phyloP scores from a whole-genome alignment of 1,139 yeast species.

The Kodamaea fungicola region DNA sequence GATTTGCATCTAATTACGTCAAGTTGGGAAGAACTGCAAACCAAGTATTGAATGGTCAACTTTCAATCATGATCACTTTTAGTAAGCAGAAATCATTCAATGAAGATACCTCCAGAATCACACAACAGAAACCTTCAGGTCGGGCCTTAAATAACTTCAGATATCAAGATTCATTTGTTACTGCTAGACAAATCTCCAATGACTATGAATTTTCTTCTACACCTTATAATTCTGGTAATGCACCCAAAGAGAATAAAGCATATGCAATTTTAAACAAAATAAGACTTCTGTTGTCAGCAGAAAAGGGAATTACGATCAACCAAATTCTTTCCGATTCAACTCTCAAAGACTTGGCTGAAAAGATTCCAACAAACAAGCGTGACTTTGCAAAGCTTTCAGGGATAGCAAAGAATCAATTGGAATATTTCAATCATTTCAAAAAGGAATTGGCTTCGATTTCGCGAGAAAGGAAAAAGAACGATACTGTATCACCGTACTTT shows the following conservation, averaged over 20 bases:
- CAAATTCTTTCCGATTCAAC: conserved; percentile 48
- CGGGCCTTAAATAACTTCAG: conserved; percentile 13
- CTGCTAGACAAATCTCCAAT: conserved; percentile 23
- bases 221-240: not conserved
- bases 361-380: conserved; percentile 51
- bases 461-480: conserved; percentile 23
- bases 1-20: conserved; percentile 78
- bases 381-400: conserved; percentile 47
- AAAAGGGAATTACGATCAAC: conserved; percentile 35
- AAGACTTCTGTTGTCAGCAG: conserved; percentile 43
- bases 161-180: conserved; percentile 25
- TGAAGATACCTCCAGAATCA: conserved; percentile 3
- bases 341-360: conserved; percentile 52
- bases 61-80: conserved; percentile 39
- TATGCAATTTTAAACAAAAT: conserved; percentile 37
- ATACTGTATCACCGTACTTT: conserved; percentile 11
- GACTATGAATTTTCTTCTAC: conserved; percentile 9
- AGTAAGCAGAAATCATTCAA: conserved; percentile 7
- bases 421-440: conserved; percentile 48
- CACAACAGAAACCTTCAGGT: not conserved
- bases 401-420: conserved; percentile 36
- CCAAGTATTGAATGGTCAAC: conserved; percentile 41
- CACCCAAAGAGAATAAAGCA: conserved; percentile 10
- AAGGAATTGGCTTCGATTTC: conserved; percentile 36
- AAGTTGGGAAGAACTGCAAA: conserved; percentile 53